Evolutionary conservation across 2,329 filamentous ascomycete genomes (phyloP).

Genomic region (Cladosporium cucumerinum): DNA sequence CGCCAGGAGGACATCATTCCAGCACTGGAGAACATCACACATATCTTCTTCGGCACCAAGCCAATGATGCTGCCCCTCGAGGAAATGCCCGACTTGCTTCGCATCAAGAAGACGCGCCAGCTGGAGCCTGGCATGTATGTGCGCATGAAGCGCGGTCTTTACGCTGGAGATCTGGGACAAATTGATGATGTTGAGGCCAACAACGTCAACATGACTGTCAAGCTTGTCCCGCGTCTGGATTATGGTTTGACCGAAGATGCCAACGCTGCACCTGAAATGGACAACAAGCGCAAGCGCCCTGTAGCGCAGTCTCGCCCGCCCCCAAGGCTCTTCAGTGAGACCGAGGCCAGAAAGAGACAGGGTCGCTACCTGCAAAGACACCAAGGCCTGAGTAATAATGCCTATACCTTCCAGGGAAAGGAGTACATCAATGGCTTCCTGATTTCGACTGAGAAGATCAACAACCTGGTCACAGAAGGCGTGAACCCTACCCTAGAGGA

Average conservation of each 20-base stretch:
- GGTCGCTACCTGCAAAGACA: slow-evolving; percentile 54
- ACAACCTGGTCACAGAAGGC: slow-evolving; percentile 77
- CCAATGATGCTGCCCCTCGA: slow-evolving; percentile 89
- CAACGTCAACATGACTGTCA: slow-evolving; percentile 80
- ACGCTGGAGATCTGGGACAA: slow-evolving; percentile 85
- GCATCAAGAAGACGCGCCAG: slow-evolving; percentile 80
- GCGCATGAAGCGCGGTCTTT: slow-evolving; percentile 76
- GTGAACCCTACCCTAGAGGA: slow-evolving; percentile 93
- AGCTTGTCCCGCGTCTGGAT: slow-evolving; percentile 85
- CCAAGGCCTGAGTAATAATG: slow-evolving; percentile 58
- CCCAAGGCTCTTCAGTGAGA: slow-evolving; percentile 79
- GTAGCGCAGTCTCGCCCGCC: slow-evolving; percentile 31
- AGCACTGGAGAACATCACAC: slow-evolving; percentile 78
- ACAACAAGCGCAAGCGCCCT: slow-evolving; percentile 73
- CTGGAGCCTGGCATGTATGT: slow-evolving; percentile 89
- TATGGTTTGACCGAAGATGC: slow-evolving; percentile 84
- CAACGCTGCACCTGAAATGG: slow-evolving; percentile 40
- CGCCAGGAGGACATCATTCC: slow-evolving; percentile 81
- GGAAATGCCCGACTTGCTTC: slow-evolving; percentile 94
- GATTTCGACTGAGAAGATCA: slow-evolving; percentile 89
- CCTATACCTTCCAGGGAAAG: slow-evolving; percentile 81
- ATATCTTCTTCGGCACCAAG: slow-evolving; percentile 85
- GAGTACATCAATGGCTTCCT: slow-evolving; percentile 91
- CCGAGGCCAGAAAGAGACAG: slow-evolving; percentile 86
- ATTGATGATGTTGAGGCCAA: slow-evolving; percentile 91